A percentile compares a stretch with the other conserved stretches of the same genome.
Evolutionary conservation across 495 filamentous ascomycete genomes (phyloP).

Genomic region (Alectoria sarmentosa): DNA sequence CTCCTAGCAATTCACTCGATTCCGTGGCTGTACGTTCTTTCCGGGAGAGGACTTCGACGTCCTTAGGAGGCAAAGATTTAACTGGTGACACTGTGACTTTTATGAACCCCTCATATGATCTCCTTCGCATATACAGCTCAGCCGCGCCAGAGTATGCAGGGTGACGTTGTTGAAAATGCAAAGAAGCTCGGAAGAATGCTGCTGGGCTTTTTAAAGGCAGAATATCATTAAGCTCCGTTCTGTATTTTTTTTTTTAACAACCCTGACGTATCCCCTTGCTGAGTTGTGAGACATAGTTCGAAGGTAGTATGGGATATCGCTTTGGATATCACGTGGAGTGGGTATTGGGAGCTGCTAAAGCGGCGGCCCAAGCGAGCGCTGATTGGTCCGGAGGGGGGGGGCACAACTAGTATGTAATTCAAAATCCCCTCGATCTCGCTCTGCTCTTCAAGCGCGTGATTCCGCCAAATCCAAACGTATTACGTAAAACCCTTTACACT

Average conservation of each 20-base stretch:
- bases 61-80: constrained; percentile 18
- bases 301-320: neutral
- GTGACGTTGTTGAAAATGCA: constrained; percentile 17
- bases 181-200: constrained; percentile 17
- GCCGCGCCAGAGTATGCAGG: constrained; percentile 10
- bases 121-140: constrained; percentile 17
- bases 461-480: too few species aligned
- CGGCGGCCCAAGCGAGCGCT: too few species aligned
- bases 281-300: neutral
- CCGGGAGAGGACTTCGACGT: constrained; percentile 25
- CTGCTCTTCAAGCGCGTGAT: too few species aligned
- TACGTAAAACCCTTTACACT: too few species aligned
- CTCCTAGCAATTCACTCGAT: constrained; percentile 17
- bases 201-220: constrained; percentile 19
- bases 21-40: constrained; percentile 19
- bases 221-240: constrained; percentile 1
- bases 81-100: constrained; percentile 15
- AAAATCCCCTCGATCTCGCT: too few species aligned
- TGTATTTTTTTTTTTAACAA: neutral
- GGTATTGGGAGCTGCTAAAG: too few species aligned
- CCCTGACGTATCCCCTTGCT: neutral
- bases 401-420: too few species aligned
- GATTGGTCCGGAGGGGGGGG: too few species aligned
- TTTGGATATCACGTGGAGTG: neutral
- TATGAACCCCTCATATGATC: constrained; percentile 22